Evolutionary conservation across 495 filamentous ascomycete species (phyloP), one percentile per base, ranked within the genome.

Genomic region (Oidiodendron maius): DNA sequence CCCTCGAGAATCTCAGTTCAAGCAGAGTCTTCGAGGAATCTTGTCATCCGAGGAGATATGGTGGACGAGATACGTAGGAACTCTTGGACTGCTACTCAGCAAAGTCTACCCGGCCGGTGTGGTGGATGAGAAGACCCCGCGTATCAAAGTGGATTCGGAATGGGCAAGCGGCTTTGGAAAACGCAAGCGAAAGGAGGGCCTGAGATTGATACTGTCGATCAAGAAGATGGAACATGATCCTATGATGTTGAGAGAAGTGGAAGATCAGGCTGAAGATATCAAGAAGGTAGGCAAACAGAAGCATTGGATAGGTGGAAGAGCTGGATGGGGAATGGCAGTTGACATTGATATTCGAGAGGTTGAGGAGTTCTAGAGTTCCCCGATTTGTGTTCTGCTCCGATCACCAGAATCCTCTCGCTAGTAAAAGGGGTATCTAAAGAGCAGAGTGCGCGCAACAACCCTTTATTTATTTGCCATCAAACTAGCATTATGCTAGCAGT

Each of bases 281-380:
- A 67, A 72, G 46, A 82, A 81, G 59, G 62, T 71, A 4, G 80
- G 80, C 2, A 83, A 82, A 64, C 76, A 66, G 63, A 83, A 80
- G 68, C 71, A 74, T 47, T 80, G 72, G 73, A 55, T 70, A 21
- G 58, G 53, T 28, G 71, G 66, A 15, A 52, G 46, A 43, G 57
- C 57, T 37, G 62, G 41, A 13, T 59, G 45, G 62, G 58, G 49
- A 30, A 50, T 58, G 55, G 38, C 43, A 13, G 40, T 58, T 22
- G 37, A 51, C 12, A 43, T 50, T n/a, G n/a, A n/a, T n/a, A n/a
- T n/a, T n/a, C n/a, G n/a, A n/a, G n/a, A n/a, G n/a, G n/a, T n/a
- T n/a, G n/a, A n/a, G n/a, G n/a, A n/a, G n/a, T n/a, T n/a, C n/a
- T n/a, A n/a, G n/a, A n/a, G n/a, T n/a, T n/a, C n/a, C n/a, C n/a